A percentile compares a stretch with the other conserved stretches of the same genome.
These are phyloP conservation scores for Pachyrhizus erosus DNA, from an alignment of 306 rosid genomes.

Conservation along the genomic window DNA sequence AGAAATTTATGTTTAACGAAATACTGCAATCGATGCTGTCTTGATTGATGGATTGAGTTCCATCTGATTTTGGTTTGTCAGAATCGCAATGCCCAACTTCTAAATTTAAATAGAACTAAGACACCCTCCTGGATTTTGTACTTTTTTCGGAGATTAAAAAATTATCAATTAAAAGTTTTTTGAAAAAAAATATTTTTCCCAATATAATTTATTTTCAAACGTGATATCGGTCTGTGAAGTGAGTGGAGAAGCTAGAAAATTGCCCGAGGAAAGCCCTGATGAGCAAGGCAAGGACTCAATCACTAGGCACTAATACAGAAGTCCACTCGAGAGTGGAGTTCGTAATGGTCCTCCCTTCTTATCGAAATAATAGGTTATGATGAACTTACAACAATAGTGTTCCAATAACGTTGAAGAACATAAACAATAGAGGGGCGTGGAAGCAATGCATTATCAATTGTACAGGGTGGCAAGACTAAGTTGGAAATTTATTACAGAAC, in stretches of 20 bases:
- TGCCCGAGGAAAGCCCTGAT: neutral
- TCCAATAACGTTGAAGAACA: conserved; percentile 2
- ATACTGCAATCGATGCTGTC: conserved; percentile 18
- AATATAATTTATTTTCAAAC: neutral
- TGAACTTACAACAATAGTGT: neutral
- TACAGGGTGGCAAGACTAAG: neutral
- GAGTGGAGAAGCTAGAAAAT: neutral
- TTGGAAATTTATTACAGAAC: conserved; percentile 41
- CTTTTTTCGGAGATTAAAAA: neutral
- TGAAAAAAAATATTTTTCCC: neutral
- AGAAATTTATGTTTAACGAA: conserved; percentile 31
- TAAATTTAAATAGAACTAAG: neutral
- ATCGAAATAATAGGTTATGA: neutral
- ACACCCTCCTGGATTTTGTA: neutral
- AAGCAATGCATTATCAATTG: conserved; percentile 27
- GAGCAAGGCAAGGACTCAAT: conserved; percentile 6
- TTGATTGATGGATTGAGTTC: neutral
- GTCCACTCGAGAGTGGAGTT: neutral
- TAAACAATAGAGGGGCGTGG: conserved; percentile 13
- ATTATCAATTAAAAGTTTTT: neutral
- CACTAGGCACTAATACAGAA: neutral
- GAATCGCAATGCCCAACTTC: conserved; percentile 29
- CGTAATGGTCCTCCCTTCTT: neutral
- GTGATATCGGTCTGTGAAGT: neutral
- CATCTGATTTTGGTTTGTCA: neutral